phyloP scores from a whole-genome alignment of 495 filamentous ascomycete species.

The Podospora sp. region DNA sequence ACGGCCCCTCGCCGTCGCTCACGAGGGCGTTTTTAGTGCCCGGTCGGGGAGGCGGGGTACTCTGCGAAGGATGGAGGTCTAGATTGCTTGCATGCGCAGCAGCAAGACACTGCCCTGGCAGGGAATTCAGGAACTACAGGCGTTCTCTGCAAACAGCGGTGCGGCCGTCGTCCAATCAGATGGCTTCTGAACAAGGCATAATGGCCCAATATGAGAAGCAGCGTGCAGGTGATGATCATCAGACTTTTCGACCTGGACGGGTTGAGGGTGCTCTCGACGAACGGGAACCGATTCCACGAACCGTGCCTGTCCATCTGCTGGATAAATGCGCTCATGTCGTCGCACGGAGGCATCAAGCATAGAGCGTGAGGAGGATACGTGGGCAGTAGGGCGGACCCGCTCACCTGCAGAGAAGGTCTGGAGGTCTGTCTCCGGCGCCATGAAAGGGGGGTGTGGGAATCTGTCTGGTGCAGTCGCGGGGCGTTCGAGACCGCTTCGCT shows the following conservation, averaged over 20 bases:
- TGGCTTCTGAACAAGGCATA: background rate
- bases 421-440: background rate
- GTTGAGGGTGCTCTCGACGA: background rate
- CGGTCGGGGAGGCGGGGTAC: slow-evolving; percentile 2
- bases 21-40: background rate
- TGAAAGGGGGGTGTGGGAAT: background rate
- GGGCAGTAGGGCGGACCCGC: background rate
- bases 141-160: background rate
- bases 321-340: background rate
- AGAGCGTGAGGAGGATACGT: background rate
- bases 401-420: background rate
- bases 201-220: background rate
- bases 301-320: background rate
- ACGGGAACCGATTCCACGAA: background rate
- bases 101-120: slow-evolving; percentile 4
- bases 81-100: slow-evolving; percentile 3
- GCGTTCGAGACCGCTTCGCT: background rate
- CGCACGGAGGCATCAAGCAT: background rate
- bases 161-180: background rate
- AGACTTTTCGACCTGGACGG: background rate
- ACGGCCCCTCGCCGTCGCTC: background rate
- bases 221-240: background rate
- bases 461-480: background rate
- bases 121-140: background rate
- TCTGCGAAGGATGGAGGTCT: background rate